Evolutionary conservation across 2,329 filamentous ascomycete genomes (phyloP), one percentile per base, ranked within the genome.

Genomic region (Microsporum ferrugineum): DNA sequence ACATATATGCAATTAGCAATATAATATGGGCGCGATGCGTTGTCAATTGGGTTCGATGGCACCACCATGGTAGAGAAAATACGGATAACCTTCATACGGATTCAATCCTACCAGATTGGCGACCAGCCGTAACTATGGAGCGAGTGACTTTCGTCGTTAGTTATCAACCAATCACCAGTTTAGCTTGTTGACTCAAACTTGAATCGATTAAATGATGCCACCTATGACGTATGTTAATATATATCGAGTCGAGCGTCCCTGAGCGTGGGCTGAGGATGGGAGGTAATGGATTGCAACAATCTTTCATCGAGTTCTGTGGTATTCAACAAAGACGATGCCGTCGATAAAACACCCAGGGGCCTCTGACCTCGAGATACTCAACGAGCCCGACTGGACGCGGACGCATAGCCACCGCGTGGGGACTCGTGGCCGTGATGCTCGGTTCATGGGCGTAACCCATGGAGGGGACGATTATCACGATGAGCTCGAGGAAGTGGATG

Each of bases 311-410:
- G 39, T n/a, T 43, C 17, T 17, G 17, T 17, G 27, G 10, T 31
- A 49, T 29, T 7, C 27, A 12, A 12, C 23, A 49, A 23, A 49
- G 2, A 49, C 2, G 3, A 49, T 49, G 45, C 8, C 45, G 45
- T 31, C 58, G 12, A 63, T 36, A 6, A 63, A 70, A 41, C 75
- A 76, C 64, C 73, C 73, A 0, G 77, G 76, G 4, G 77, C 76
- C 0, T 68, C 72, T 0, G 65, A 63, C 3, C 64, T 72, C 31
- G 77, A 77, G 10, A 76, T 79, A 36, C 67, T 68, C 14, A 66
- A 73, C 4, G 78, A 79, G 65, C 76, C 77, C 1, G 68, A 78
- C 51, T 79, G 78, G 77, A 64, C 64, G 12, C 63, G 64, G 0
- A 69, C 68, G 0, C 74, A 75, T 62, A 66, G 71, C 14, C 75